A percentile compares a stretch with the other conserved stretches of the same genome.
Evolutionary conservation across 192 early-diverging fungal genomes (phyloP).

Genomic region (Chytriomyces hyalinus): DNA sequence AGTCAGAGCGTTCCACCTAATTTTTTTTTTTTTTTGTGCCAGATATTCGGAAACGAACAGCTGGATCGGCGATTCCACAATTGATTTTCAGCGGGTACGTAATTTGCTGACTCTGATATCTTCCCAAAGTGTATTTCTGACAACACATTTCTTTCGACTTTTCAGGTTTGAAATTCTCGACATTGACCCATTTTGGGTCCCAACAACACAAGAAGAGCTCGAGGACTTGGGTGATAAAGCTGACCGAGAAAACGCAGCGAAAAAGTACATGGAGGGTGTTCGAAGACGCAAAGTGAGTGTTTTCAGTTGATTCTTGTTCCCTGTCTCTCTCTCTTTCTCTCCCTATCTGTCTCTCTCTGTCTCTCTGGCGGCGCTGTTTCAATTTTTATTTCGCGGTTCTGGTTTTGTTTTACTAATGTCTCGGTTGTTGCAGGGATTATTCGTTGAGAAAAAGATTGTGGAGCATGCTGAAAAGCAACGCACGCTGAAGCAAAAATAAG

Average conservation of each 20-base stretch:
- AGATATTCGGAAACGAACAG: constrained; percentile 95
- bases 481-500: constrained; percentile 75
- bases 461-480: constrained; percentile 85
- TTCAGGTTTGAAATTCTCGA: constrained; percentile 85
- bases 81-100: constrained; percentile 88
- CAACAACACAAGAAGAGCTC: constrained; percentile 94
- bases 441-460: constrained; percentile 89
- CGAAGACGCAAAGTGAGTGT: constrained; percentile 80
- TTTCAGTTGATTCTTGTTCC: background rate
- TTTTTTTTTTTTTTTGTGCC: background rate
- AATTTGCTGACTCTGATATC: background rate
- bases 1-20: background rate
- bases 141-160: constrained; percentile 2
- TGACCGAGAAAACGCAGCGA: constrained; percentile 93
- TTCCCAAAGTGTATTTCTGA: background rate
- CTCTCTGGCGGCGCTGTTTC: background rate
- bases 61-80: constrained; percentile 93
- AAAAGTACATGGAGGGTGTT: constrained; percentile 95
- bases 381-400: constrained; percentile 4
- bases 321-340: too few relatives aligned
- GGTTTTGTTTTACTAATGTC: too few relatives aligned
- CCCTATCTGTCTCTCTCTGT: background rate
- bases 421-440: constrained; percentile 67
- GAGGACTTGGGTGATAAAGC: constrained; percentile 98
- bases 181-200: constrained; percentile 98